Conservation (phyloP, 2,329 filamentous ascomycete species). For the Xylaria polymorpha region DNA sequence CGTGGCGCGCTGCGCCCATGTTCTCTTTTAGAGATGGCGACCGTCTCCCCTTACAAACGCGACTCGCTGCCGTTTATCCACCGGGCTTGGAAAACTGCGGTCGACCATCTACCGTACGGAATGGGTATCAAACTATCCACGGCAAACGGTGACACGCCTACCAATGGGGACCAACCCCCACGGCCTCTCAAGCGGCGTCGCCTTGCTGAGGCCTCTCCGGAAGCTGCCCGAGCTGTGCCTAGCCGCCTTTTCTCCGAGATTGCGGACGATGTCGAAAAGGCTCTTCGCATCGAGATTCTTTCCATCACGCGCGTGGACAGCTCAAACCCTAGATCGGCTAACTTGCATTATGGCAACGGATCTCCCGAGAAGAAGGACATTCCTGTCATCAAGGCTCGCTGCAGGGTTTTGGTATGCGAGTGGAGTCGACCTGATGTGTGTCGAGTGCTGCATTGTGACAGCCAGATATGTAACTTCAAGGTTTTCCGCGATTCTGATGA, state of each 20-base stretch:
- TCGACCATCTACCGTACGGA: slow-evolving; percentile 57
- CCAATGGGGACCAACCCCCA: slow-evolving; percentile 52
- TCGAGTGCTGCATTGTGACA: slow-evolving; percentile 64
- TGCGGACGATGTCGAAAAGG: slow-evolving; percentile 51
- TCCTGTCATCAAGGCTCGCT: slow-evolving; percentile 54
- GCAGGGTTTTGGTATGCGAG: slow-evolving; percentile 57
- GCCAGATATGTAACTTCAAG: slow-evolving; percentile 64
- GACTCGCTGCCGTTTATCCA: slow-evolving; percentile 64
- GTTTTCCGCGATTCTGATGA: slow-evolving; percentile 61
- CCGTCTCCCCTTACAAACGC: slow-evolving; percentile 59
- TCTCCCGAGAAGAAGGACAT: slow-evolving; percentile 53
- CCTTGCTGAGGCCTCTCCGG: slow-evolving; percentile 55
- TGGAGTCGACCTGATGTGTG: slow-evolving; percentile 50
- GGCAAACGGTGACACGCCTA: slow-evolving; percentile 53
- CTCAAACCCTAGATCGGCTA: slow-evolving; percentile 52
- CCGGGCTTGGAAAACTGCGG: slow-evolving; percentile 63
- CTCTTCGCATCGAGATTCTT: slow-evolving; percentile 64
- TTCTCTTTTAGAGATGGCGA: slow-evolving; percentile 59
- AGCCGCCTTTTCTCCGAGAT: slow-evolving; percentile 43
- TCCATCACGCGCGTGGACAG: slow-evolving; percentile 64
- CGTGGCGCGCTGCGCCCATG: slow-evolving; percentile 52
- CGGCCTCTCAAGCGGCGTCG: slow-evolving; percentile 64
- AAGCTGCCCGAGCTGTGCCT: slow-evolving; percentile 45
- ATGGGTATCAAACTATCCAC: slow-evolving; percentile 60
- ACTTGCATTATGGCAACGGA: slow-evolving; percentile 52